These are phyloP conservation scores for Silybum marianum DNA, from an alignment of 129 eudicot genomes.

Conservation along the genomic window DNA sequence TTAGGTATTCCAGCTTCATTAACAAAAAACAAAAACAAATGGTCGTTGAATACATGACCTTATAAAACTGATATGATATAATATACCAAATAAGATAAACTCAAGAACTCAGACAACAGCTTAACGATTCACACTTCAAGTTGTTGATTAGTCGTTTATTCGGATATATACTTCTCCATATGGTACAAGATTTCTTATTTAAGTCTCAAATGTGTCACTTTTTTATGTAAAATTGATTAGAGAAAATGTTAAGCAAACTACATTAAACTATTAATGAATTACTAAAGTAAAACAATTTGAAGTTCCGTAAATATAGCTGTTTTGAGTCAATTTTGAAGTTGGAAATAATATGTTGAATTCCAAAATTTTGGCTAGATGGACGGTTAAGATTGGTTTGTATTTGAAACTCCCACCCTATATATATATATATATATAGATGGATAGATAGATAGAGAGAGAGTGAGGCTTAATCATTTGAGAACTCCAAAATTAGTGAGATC, in stretches of 20 bases:
- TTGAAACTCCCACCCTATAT: not conserved
- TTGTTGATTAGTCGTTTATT: not conserved
- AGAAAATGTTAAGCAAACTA: not conserved
- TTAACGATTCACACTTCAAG: not conserved
- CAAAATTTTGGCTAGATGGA: not conserved
- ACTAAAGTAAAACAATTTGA: not conserved
- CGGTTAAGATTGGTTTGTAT: not conserved
- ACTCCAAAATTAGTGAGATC: not conserved
- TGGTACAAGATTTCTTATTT: not conserved
- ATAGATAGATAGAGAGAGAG: no score
- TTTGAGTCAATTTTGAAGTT: not conserved
- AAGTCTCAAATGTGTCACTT: not conserved
- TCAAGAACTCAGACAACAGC: not conserved
- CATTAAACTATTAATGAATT: not conserved
- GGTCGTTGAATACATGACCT: not conserved
- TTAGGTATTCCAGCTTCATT: constrained; percentile 85
- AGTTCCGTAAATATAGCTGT: not conserved
- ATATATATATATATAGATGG: not conserved
- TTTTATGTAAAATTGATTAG: not conserved
- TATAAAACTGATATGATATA: not conserved
- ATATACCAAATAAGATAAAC: not conserved
- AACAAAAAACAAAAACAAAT: constrained; percentile 8
- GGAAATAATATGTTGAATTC: not conserved
- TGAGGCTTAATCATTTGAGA: not conserved
- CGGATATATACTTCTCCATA: not conserved